These are phyloP conservation scores for Colletotrichum sidae DNA, from an alignment of 2,329 filamentous ascomycete genomes.

Conservation along the genomic window DNA sequence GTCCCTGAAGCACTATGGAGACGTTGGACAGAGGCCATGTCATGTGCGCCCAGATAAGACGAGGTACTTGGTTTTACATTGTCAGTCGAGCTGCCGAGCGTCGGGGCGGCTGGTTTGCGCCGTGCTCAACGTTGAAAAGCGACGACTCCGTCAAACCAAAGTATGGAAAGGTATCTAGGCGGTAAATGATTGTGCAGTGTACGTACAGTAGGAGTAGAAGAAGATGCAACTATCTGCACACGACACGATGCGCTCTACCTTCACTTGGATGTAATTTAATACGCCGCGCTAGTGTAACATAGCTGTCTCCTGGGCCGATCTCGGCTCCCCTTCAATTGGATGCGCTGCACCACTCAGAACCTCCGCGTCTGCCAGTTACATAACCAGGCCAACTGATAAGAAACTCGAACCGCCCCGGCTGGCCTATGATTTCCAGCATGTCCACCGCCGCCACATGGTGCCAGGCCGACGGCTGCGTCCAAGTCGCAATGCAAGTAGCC, in stretches of 20 bases:
- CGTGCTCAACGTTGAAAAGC: no score
- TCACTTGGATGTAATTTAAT: slow-evolving; percentile 9
- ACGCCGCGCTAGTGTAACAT: slow-evolving; percentile 29
- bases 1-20: slow-evolving; percentile 9
- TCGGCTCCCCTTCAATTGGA: slow-evolving; percentile 35
- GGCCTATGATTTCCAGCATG: slow-evolving; percentile 20
- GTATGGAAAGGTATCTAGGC: no score
- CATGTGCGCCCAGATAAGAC: slow-evolving; percentile 14
- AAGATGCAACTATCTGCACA: no score
- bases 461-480: slow-evolving; percentile 16
- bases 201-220: no score
- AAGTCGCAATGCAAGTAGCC: background rate
- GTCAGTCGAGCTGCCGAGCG: no score
- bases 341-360: slow-evolving; percentile 21
- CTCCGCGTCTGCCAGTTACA: slow-evolving; percentile 30
- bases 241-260: no score
- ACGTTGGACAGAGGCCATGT: background rate
- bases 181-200: no score
- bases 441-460: slow-evolving; percentile 9
- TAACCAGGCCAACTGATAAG: slow-evolving; percentile 38
- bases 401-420: slow-evolving; percentile 9
- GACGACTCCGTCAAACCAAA: no score
- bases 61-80: slow-evolving; percentile 7
- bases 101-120: no score
- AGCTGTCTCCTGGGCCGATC: slow-evolving; percentile 36